Evolutionary conservation across 2,329 filamentous ascomycete species (phyloP).

Genomic region (Trichoderma aggressivum): DNA sequence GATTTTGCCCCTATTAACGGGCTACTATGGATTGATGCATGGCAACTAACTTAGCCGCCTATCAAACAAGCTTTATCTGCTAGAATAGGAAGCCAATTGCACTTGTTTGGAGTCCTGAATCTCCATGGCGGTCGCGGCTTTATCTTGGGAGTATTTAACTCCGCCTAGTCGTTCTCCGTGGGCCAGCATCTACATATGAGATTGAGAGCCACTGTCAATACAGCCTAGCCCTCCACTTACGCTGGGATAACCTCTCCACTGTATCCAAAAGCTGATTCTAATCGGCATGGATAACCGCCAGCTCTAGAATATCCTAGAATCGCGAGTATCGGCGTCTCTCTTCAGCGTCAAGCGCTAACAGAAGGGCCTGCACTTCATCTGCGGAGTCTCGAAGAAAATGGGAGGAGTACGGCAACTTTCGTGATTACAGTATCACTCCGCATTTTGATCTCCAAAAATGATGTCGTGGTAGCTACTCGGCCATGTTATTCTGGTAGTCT

Average conservation of each 20-base stretch:
- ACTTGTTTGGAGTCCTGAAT: neutral
- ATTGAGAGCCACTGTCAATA: neutral
- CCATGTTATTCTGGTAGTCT: neutral
- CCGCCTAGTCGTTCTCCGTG: neutral
- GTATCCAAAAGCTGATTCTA: too few relatives aligned
- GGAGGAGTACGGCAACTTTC: too few relatives aligned
- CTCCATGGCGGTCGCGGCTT: neutral
- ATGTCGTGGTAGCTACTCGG: neutral
- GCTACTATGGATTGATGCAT: neutral
- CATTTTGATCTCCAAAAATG: neutral
- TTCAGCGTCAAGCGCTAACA: too few relatives aligned
- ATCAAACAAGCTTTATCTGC: neutral
- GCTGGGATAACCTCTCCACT: too few relatives aligned
- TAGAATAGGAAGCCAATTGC: neutral
- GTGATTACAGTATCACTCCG: neutral
- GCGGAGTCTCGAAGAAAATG: too few relatives aligned
- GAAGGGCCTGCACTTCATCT: too few relatives aligned
- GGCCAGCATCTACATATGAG: neutral
- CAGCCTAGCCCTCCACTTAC: too few relatives aligned
- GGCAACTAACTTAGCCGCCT: neutral
- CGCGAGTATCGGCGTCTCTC: too few relatives aligned
- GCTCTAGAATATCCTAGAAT: too few relatives aligned
- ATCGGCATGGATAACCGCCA: too few relatives aligned
- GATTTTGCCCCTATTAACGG: neutral
- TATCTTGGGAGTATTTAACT: neutral